phyloP scores from a whole-genome alignment of 2,329 filamentous ascomycete species.

The Exophiala phaeomuriformis region DNA sequence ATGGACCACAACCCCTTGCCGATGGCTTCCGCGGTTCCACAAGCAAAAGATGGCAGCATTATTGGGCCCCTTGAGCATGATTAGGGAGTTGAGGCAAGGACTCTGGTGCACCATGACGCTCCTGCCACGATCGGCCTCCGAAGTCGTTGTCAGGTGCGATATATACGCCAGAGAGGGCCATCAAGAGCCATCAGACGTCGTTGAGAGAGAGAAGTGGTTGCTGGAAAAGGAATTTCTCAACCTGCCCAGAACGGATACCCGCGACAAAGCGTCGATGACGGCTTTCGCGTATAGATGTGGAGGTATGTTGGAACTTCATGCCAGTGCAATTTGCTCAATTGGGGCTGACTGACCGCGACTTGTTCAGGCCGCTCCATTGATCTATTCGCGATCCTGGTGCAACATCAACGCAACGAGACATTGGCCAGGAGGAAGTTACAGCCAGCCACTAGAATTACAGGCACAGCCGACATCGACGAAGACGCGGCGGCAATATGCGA shows the following conservation, averaged over 20 bases:
- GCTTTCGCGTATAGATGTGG: constrained; percentile 22
- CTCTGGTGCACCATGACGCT: constrained; percentile 21
- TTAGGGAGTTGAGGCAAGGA: constrained; percentile 18
- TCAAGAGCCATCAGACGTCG: background rate
- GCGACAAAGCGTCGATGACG: constrained; percentile 1
- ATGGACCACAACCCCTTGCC: constrained; percentile 15
- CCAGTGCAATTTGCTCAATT: too few species aligned
- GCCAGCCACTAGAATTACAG: constrained; percentile 19
- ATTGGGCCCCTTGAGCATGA: constrained; percentile 18
- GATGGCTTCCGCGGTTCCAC: constrained; percentile 14
- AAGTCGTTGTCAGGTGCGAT: constrained; percentile 19
- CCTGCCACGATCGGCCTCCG: constrained; percentile 10
- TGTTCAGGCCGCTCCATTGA: constrained; percentile 20
- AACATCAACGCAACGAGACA: constrained; percentile 19
- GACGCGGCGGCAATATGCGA: constrained; percentile 21
- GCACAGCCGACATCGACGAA: constrained; percentile 13
- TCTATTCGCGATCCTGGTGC: constrained; percentile 21
- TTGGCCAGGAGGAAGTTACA: constrained; percentile 18
- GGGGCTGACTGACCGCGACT: background rate
- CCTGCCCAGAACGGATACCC: constrained; percentile 1
- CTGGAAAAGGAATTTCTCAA: constrained; percentile 17
- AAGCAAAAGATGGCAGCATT: constrained; percentile 13
- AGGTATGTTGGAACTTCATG: constrained; percentile 11
- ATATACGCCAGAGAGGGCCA: constrained; percentile 15
- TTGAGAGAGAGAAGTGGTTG: constrained; percentile 17